These are phyloP conservation scores for Hirsutella minnesotensis DNA, from an alignment of 2,329 filamentous ascomycete species.

Conservation along the genomic window DNA sequence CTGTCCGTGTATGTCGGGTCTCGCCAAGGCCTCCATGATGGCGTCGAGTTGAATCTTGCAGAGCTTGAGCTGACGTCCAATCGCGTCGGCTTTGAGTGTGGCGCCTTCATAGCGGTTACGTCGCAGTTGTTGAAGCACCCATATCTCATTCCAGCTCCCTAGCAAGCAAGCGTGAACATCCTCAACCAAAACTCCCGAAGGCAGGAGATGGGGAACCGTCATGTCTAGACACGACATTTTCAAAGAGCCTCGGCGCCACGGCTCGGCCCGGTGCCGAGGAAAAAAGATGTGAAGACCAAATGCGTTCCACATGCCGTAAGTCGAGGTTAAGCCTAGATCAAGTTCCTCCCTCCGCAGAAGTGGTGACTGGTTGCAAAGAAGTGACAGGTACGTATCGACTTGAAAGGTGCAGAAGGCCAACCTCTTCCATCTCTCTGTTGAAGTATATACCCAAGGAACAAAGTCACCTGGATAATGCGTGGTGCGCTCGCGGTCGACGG, in stretches of 20 bases:
- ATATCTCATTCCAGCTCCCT: constrained; percentile 17
- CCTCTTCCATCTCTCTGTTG: constrained; percentile 23
- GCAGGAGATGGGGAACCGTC: constrained; percentile 13
- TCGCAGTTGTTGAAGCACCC: constrained; percentile 15
- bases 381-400: constrained; percentile 25
- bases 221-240: constrained; percentile 18
- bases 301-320: constrained; percentile 24
- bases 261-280: constrained; percentile 18
- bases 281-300: constrained; percentile 25
- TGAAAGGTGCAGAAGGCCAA: constrained; percentile 23
- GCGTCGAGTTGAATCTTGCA: constrained; percentile 10
- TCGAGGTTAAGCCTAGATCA: constrained; percentile 19
- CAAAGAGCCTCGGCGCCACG: constrained; percentile 15
- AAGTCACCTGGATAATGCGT: constrained; percentile 24
- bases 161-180: constrained; percentile 22
- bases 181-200: constrained; percentile 17
- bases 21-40: constrained; percentile 5
- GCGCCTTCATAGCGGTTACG: constrained; percentile 9
- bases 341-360: constrained; percentile 24
- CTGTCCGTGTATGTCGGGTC: constrained; percentile 7
- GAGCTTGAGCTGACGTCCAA: constrained; percentile 6
- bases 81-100: not conserved
- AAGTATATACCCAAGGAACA: constrained; percentile 19
- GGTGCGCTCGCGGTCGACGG: constrained; percentile 20
- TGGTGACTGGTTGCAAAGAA: constrained; percentile 18